phyloP scores from a whole-genome alignment of 345 rosid genomes.

The Draba incana region DNA sequence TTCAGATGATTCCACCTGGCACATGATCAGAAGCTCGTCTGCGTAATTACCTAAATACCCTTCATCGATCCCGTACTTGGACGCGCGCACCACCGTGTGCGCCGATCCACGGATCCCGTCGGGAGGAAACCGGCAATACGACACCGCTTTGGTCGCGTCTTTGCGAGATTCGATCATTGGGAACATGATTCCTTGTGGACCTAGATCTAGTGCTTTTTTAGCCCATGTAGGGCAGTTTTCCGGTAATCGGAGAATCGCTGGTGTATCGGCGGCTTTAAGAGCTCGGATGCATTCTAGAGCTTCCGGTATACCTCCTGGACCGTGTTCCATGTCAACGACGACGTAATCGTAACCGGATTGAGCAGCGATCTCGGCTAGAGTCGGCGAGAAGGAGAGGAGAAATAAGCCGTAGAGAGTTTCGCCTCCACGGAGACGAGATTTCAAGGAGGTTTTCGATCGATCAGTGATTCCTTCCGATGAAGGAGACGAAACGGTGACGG shows the following conservation, averaged over 20 bases:
- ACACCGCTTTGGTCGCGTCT: slow-evolving; percentile 71
- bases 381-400: slow-evolving; percentile 87
- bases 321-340: slow-evolving; percentile 95
- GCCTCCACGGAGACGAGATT: slow-evolving; percentile 72
- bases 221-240: slow-evolving; percentile 77
- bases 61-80: slow-evolving; percentile 79
- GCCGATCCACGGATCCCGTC: slow-evolving; percentile 84
- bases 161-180: slow-evolving; percentile 80
- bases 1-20: slow-evolving; percentile 84
- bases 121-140: slow-evolving; percentile 84
- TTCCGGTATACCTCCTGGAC: slow-evolving; percentile 81
- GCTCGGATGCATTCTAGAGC: slow-evolving; percentile 72
- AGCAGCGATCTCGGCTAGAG: slow-evolving; percentile 84
- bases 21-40: slow-evolving; percentile 78
- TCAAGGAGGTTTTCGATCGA: slow-evolving; percentile 49
- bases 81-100: slow-evolving; percentile 80
- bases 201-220: slow-evolving; percentile 87
- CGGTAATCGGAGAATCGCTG: slow-evolving; percentile 79
- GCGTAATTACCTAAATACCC: slow-evolving; percentile 71
- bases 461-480: slow-evolving; percentile 9
- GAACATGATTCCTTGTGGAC: slow-evolving; percentile 92
- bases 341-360: slow-evolving; percentile 86
- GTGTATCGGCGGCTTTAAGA: slow-evolving; percentile 59
- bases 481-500: slow-evolving; percentile 25
- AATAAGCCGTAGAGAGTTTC: slow-evolving; percentile 84